A percentile compares a stretch with the other conserved stretches of the same genome.
Evolutionary conservation across 495 filamentous ascomycete genomes (phyloP).

Genomic region (Neurospora sp.): DNA sequence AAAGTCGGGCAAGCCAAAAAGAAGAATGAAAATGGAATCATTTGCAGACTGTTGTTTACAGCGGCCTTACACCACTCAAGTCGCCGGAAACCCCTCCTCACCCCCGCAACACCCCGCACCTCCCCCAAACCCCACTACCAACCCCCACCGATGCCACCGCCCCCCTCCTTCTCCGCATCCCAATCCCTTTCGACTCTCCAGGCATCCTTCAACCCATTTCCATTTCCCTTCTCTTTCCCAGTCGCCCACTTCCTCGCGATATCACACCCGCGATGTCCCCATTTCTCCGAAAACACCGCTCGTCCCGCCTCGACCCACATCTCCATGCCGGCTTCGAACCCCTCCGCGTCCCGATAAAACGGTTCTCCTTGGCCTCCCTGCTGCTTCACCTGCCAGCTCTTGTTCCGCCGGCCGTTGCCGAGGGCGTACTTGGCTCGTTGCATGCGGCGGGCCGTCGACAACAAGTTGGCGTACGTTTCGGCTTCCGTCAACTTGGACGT

Average conservation of each 20-base stretch:
- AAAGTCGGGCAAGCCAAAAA: neutral
- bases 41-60: neutral
- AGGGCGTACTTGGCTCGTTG: slow-evolving; percentile 23
- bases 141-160: neutral
- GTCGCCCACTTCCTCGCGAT: slow-evolving; percentile 8
- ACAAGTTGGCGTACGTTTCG: slow-evolving; percentile 26
- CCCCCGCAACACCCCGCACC: neutral
- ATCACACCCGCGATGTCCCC: slow-evolving; percentile 32
- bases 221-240: neutral
- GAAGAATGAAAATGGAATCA: no score
- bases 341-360: slow-evolving; percentile 42
- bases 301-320: slow-evolving; percentile 41
- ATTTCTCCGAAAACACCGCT: slow-evolving; percentile 44
- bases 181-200: slow-evolving; percentile 29
- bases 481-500: neutral
- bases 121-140: neutral
- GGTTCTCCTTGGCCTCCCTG: slow-evolving; percentile 47
- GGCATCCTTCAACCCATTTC: slow-evolving; percentile 20
- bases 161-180: slow-evolving; percentile 19
- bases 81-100: neutral
- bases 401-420: slow-evolving; percentile 24
- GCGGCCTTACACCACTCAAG: neutral
- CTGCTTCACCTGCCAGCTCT: slow-evolving; percentile 43
- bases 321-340: slow-evolving; percentile 39
- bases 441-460: slow-evolving; percentile 25